These are phyloP conservation scores for Penicillium maclennaniae DNA, from an alignment of 495 filamentous ascomycete genomes.

Conservation along the genomic window DNA sequence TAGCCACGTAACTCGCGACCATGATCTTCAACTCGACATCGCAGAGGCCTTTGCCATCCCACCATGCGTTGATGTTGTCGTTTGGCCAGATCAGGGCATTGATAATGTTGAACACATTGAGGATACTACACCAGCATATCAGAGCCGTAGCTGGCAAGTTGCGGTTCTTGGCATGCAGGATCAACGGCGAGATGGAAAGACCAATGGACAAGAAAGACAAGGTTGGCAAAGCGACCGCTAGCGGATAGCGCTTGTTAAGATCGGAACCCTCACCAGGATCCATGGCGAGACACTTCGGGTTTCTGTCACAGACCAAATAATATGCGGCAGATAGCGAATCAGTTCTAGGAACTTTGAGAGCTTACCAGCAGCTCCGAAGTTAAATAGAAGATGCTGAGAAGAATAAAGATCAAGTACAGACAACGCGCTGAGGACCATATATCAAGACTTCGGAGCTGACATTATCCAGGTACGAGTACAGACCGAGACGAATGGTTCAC, in stretches of 20 bases:
- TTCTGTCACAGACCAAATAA: not conserved
- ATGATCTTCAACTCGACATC: constrained; percentile 75
- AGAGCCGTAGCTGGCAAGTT: constrained; percentile 52
- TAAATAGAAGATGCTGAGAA: not conserved
- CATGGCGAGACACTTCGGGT: not conserved
- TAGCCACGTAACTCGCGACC: constrained; percentile 58
- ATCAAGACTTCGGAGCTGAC: not conserved
- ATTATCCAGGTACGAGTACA: not conserved
- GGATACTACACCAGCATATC: constrained; percentile 58
- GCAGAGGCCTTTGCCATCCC: constrained; percentile 70
- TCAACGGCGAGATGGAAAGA: constrained; percentile 45
- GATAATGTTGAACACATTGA: constrained; percentile 66
- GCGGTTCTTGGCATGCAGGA: constrained; percentile 40
- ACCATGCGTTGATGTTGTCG: constrained; percentile 66
- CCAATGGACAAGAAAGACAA: constrained; percentile 56
- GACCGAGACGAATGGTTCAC: constrained; percentile 3
- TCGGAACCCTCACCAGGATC: not conserved
- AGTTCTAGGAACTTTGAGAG: not conserved
- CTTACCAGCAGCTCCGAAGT: not conserved
- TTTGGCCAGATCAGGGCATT: constrained; percentile 81
- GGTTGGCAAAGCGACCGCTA: constrained; percentile 39
- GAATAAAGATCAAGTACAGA: not conserved
- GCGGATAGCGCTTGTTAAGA: constrained; percentile 19
- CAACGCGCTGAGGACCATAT: not conserved
- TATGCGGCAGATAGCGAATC: not conserved